A percentile compares a stretch with the other conserved stretches of the same genome.
These are phyloP conservation scores for Liquidambar formosana DNA, from an alignment of 164 flowering plant genomes.

Conservation along the genomic window DNA sequence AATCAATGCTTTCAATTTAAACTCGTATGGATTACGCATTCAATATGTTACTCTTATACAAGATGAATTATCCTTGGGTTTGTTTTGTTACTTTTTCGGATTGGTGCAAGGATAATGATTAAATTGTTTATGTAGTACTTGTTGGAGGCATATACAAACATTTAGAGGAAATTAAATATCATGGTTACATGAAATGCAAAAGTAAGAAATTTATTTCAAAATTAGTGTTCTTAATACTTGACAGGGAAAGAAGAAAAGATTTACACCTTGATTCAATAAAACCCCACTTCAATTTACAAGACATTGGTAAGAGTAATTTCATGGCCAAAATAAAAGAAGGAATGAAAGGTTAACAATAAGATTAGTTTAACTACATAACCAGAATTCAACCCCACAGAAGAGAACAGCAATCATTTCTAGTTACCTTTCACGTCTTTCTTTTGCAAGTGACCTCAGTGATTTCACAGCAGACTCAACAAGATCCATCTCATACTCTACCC, in stretches of 20 bases:
- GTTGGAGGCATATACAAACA: too few relatives aligned
- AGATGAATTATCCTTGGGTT: neutral
- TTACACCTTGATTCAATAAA: too few relatives aligned
- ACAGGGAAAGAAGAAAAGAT: too few relatives aligned
- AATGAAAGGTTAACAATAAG: neutral
- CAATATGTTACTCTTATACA: neutral
- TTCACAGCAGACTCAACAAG: constrained; percentile 68
- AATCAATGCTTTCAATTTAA: neutral
- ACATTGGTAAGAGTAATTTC: too few relatives aligned
- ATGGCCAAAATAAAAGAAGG: neutral
- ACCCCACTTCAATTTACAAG: too few relatives aligned
- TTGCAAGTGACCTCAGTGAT: constrained; percentile 69
- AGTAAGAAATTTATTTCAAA: too few relatives aligned
- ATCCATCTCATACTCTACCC: constrained; percentile 72
- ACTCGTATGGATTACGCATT: neutral
- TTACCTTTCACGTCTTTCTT: constrained; percentile 79
- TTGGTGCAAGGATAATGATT: too few relatives aligned
- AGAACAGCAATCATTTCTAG: neutral
- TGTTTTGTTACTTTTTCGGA: too few relatives aligned
- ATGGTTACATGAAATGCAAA: too few relatives aligned
- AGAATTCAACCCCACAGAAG: neutral
- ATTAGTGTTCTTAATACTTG: too few relatives aligned
- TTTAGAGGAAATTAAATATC: too few relatives aligned
- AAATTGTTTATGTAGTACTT: too few relatives aligned
- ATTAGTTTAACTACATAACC: neutral